Evolutionary conservation across 179 eudicot genomes (phyloP).

Genomic region (Amaranthus tricolor): DNA sequence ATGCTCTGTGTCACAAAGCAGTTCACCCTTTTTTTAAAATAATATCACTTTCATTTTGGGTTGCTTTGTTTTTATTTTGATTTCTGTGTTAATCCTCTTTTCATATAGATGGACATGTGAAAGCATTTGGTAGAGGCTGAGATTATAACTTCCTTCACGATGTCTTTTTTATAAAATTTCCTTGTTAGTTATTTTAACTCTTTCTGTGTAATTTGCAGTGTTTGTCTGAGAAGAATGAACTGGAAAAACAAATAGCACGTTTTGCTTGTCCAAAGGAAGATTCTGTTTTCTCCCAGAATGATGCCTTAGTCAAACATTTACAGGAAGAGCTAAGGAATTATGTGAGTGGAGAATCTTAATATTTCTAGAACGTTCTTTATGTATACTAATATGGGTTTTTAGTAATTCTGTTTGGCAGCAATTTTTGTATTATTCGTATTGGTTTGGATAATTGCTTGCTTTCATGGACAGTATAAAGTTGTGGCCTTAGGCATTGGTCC

Average conservation of each 20-base stretch:
- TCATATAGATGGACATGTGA: too few species aligned
- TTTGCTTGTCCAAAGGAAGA: conserved; percentile 40
- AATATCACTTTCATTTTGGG: too few species aligned
- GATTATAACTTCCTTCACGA: too few species aligned
- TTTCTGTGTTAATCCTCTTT: too few species aligned
- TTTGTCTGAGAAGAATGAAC: conserved; percentile 60
- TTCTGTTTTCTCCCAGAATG: conserved; percentile 43
- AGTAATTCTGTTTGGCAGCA: not conserved
- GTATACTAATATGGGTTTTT: not conserved
- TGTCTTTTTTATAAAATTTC: too few species aligned
- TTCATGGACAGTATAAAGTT: not conserved
- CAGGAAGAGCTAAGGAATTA: conserved; percentile 71
- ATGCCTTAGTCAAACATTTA: conserved; percentile 73
- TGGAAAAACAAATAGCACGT: conserved; percentile 51
- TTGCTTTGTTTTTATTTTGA: too few species aligned
- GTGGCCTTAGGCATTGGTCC: conserved; percentile 13
- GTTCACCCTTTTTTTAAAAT: too few species aligned
- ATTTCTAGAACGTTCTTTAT: not conserved
- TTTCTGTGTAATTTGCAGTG: conserved; percentile 40
- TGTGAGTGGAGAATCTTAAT: conserved; percentile 47
- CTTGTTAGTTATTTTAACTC: too few species aligned
- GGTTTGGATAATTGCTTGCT: conserved; percentile 1
- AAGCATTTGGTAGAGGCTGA: too few species aligned
- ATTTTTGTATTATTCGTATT: not conserved
- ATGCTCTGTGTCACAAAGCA: too few species aligned